Percentiles rank a stretch among this genome's conserved stretches.
These are phyloP conservation scores for Bisporella sp. DNA, from an alignment of 2,329 filamentous ascomycete genomes.

Conservation along the genomic window DNA sequence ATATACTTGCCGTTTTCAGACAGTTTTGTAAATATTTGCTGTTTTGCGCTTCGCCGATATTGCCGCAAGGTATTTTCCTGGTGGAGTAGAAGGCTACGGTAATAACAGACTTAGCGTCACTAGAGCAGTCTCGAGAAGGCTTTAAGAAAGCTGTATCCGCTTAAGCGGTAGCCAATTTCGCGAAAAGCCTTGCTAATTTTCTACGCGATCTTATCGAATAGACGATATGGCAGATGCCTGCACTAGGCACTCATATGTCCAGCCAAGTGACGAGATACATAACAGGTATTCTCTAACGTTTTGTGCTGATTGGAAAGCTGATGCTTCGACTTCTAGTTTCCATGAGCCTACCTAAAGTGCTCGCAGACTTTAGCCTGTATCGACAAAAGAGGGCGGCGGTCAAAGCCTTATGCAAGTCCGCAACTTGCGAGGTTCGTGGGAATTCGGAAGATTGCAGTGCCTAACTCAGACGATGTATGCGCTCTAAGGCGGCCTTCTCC, in stretches of 20 bases:
- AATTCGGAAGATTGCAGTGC: too few species aligned
- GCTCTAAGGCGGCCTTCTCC: too few species aligned
- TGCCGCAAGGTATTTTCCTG: slow-evolving; percentile 24
- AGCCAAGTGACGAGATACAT: slow-evolving; percentile 23
- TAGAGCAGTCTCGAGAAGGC: slow-evolving; percentile 22
- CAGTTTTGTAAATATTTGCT: slow-evolving; percentile 27
- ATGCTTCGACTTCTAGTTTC: slow-evolving; percentile 17
- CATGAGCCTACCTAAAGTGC: slow-evolving; percentile 4
- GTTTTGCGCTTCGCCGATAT: slow-evolving; percentile 25
- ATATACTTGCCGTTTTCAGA: slow-evolving; percentile 26
- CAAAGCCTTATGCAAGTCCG: slow-evolving; percentile 26
- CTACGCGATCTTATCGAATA: slow-evolving; percentile 12
- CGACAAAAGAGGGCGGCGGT: slow-evolving; percentile 19
- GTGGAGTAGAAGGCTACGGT: slow-evolving; percentile 12
- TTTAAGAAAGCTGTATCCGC: slow-evolving; percentile 19
- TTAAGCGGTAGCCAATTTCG: slow-evolving; percentile 18
- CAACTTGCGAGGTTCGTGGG: slow-evolving; percentile 12
- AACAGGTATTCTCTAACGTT: slow-evolving; percentile 22
- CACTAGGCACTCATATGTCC: slow-evolving; percentile 23
- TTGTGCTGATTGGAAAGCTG: slow-evolving; percentile 19
- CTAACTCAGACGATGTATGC: too few species aligned
- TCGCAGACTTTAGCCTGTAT: slow-evolving; percentile 8
- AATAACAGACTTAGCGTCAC: slow-evolving; percentile 19
- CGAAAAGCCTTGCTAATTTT: slow-evolving; percentile 10
- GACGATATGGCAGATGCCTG: slow-evolving; percentile 29